Percentiles rank a stretch among this genome's conserved stretches.
These are phyloP conservation scores for Yamadazyma blattariae DNA, from an alignment of 1,139 yeast species.

Conservation along the genomic window DNA sequence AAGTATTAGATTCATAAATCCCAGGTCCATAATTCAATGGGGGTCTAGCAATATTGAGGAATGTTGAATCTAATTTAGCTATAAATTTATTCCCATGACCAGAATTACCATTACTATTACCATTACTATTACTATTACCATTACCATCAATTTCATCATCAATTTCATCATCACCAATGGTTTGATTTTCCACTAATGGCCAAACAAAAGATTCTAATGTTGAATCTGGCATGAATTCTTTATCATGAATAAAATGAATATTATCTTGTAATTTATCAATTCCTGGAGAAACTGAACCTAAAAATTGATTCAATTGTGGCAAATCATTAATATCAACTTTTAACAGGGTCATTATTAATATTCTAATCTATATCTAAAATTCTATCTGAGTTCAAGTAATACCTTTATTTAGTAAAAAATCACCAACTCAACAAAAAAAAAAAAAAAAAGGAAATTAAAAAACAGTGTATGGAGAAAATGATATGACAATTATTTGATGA, in stretches of 20 bases:
- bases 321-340: slow-evolving; percentile 11
- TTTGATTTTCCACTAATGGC: slow-evolving; percentile 29
- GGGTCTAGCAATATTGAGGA: slow-evolving; percentile 41
- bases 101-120: not conserved
- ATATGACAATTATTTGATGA: no score
- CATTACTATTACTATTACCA: slow-evolving; percentile 1
- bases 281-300: slow-evolving; percentile 42
- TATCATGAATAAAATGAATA: slow-evolving; percentile 26
- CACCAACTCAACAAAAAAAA: no score
- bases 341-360: slow-evolving; percentile 14
- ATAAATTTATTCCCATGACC: not conserved
- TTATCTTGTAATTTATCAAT: slow-evolving; percentile 32
- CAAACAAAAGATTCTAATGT: slow-evolving; percentile 18
- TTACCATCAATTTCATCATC: slow-evolving; percentile 9
- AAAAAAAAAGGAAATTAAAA: no score
- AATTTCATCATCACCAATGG: slow-evolving; percentile 12
- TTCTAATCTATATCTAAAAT: no score
- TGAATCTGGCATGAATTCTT: slow-evolving; percentile 1
- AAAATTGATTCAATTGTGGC: slow-evolving; percentile 29
- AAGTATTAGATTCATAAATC: slow-evolving; percentile 36
- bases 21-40: slow-evolving; percentile 24
- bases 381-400: no score
- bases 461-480: no score
- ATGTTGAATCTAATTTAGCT: slow-evolving; percentile 18
- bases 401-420: no score